A percentile compares a stretch with the other conserved stretches of the same genome.
These are phyloP conservation scores for Pichia eremophila DNA, from an alignment of 805 yeast species.

Conservation along the genomic window DNA sequence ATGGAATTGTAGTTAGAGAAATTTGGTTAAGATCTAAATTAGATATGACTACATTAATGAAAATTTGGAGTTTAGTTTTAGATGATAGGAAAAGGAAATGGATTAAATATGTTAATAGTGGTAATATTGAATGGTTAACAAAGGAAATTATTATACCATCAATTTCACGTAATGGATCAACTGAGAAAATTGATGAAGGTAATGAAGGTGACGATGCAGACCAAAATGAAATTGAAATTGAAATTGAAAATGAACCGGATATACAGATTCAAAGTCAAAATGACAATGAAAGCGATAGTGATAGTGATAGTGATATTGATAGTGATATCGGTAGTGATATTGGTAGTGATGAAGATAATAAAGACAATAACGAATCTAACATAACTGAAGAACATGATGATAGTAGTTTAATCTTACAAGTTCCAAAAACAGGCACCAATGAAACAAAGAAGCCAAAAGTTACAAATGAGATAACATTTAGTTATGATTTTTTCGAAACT, in stretches of 20 bases:
- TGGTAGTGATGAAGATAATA: background rate
- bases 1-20: slow-evolving; percentile 60
- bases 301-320: too few relatives aligned
- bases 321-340: too few relatives aligned
- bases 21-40: slow-evolving; percentile 76
- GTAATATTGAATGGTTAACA: background rate
- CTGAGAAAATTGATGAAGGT: too few relatives aligned
- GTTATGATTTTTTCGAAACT: background rate
- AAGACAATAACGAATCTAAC: background rate
- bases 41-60: slow-evolving; percentile 47
- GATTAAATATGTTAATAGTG: slow-evolving; percentile 1
- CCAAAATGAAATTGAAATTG: too few relatives aligned
- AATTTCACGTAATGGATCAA: too few relatives aligned
- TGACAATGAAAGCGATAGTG: too few relatives aligned
- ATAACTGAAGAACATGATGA: background rate
- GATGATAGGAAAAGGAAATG: slow-evolving; percentile 39
- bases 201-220: too few relatives aligned
- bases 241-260: too few relatives aligned
- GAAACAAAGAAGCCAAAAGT: background rate
- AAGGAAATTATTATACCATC: background rate
- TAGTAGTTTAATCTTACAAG: background rate
- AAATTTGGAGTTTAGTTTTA: slow-evolving; percentile 71
- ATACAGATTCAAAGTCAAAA: background rate
- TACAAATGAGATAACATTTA: background rate
- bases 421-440: too few relatives aligned